phyloP scores from a whole-genome alignment of 257 asterid genomes.

The Lycium ferocissimum region DNA sequence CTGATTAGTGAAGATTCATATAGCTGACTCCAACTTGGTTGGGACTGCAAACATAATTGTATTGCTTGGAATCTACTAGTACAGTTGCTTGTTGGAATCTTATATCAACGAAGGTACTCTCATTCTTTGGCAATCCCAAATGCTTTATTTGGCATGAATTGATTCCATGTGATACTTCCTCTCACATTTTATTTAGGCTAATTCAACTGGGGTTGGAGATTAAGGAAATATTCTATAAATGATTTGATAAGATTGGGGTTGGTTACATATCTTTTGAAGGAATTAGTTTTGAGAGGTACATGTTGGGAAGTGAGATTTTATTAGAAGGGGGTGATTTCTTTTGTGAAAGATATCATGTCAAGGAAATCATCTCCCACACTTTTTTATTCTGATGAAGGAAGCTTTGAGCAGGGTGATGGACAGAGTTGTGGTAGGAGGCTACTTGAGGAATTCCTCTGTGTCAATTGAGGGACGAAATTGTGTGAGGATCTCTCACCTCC shows the following conservation, averaged over 20 bases:
- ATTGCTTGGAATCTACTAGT: slow-evolving; percentile 2
- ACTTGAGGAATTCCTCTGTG: neutral
- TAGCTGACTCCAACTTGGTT: too few relatives aligned
- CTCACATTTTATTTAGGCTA: neutral
- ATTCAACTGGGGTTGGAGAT: neutral
- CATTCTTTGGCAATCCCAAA: neutral
- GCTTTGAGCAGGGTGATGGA: neutral
- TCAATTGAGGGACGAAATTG: neutral
- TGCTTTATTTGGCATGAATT: neutral
- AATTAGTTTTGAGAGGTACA: neutral
- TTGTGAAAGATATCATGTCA: neutral
- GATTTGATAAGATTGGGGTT: neutral
- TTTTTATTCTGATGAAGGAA: neutral
- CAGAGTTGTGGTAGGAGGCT: neutral
- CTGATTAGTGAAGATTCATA: too few relatives aligned
- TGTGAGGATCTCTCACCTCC: neutral
- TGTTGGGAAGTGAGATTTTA: neutral
- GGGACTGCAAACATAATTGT: too few relatives aligned
- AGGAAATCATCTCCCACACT: neutral
- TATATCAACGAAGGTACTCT: neutral
- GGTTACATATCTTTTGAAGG: neutral
- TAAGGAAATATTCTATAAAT: neutral
- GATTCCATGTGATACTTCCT: neutral
- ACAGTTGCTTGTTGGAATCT: neutral
- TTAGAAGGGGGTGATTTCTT: neutral